Evolutionary conservation across 257 asterid genomes (phyloP).

Genomic region (Jaltomata sinuosa): DNA sequence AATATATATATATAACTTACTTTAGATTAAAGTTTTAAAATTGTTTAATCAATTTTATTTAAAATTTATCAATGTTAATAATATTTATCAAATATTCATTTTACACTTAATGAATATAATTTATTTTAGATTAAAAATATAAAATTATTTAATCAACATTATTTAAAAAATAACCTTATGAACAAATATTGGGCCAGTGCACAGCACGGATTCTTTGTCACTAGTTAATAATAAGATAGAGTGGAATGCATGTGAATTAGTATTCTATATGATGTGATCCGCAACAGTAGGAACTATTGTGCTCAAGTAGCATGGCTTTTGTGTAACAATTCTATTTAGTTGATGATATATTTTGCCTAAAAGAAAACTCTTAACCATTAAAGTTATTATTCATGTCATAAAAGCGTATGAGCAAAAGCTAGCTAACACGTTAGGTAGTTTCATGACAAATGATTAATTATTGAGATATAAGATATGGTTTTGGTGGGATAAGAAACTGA

Average conservation of each 20-base stretch:
- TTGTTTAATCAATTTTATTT: too few species aligned
- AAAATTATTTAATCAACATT: too few species aligned
- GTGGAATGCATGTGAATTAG: neutral
- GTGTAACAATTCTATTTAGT: neutral
- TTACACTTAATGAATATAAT: too few species aligned
- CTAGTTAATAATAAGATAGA: neutral
- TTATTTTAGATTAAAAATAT: too few species aligned
- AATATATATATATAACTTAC: too few species aligned
- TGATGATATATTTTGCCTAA: neutral
- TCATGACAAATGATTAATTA: neutral
- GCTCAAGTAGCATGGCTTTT: neutral
- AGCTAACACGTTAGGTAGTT: neutral
- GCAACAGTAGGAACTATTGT: neutral
- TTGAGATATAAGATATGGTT: neutral
- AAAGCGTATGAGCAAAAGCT: neutral
- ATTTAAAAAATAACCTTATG: too few species aligned
- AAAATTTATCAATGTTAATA: too few species aligned
- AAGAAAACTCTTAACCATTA: too few species aligned
- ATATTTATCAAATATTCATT: too few species aligned
- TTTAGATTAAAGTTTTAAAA: too few species aligned
- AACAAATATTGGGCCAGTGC: too few species aligned
- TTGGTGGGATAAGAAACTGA: neutral
- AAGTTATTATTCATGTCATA: neutral
- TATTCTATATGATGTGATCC: neutral
- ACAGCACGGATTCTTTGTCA: too few species aligned